Evolutionary conservation across 306 rosid genomes (phyloP).

Genomic region (Corylus americana): DNA sequence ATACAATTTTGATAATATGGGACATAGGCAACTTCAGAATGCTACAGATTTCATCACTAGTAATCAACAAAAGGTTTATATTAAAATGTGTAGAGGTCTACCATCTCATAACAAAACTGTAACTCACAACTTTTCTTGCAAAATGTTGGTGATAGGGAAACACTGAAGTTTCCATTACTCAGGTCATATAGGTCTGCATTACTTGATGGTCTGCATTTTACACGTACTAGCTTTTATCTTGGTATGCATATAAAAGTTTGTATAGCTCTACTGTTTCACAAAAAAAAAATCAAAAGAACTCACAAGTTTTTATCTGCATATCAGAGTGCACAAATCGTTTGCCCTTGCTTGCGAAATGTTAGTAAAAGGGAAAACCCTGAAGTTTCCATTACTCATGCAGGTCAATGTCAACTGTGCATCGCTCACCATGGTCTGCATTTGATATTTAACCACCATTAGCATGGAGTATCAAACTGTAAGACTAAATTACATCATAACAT

Average conservation of each 20-base stretch:
- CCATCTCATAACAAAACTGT: not conserved
- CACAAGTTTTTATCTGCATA: slow-evolving; percentile 49
- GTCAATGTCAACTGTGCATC: slow-evolving; percentile 79
- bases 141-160: not conserved
- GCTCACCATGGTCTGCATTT: slow-evolving; percentile 91
- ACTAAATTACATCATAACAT: slow-evolving; percentile 9
- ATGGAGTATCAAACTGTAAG: slow-evolving; percentile 19
- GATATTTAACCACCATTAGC: slow-evolving; percentile 31
- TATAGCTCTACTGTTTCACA: not conserved
- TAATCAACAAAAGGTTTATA: not conserved
- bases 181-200: not conserved
- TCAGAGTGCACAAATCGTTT: slow-evolving; percentile 70
- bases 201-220: not conserved
- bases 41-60: not conserved
- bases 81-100: not conserved
- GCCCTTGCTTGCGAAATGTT: slow-evolving; percentile 64
- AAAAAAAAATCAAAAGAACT: slow-evolving; percentile 21
- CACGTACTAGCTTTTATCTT: not conserved
- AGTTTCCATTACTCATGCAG: slow-evolving; percentile 72
- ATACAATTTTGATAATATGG: not conserved
- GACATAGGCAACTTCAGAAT: not conserved
- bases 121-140: not conserved
- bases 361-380: slow-evolving; percentile 73
- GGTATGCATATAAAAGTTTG: not conserved
- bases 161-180: slow-evolving; percentile 6